phyloP scores from a whole-genome alignment of 2,329 filamentous ascomycete species.

The Lecanicillium sp. region DNA sequence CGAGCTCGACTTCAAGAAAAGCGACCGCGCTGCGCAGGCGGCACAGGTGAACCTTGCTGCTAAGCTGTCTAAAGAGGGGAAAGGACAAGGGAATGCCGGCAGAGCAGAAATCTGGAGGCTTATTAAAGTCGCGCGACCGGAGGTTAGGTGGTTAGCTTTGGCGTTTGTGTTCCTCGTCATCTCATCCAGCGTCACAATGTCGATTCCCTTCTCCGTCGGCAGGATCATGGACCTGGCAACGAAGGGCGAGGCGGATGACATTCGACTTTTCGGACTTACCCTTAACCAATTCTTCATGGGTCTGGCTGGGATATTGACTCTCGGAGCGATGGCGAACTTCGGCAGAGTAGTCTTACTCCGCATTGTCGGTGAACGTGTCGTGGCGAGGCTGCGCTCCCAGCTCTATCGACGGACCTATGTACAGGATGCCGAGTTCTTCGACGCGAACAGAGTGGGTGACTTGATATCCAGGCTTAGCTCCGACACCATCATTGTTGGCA shows the following conservation, averaged over 20 bases:
- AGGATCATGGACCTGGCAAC: slow-evolving; percentile 91
- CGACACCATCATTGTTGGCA: slow-evolving; percentile 95
- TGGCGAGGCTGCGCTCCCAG: slow-evolving; percentile 79
- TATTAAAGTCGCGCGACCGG: slow-evolving; percentile 81
- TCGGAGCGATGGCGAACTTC: slow-evolving; percentile 88
- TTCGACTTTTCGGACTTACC: slow-evolving; percentile 73
- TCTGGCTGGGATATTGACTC: slow-evolving; percentile 65
- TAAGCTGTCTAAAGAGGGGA: slow-evolving; percentile 76
- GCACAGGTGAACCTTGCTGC: slow-evolving; percentile 86
- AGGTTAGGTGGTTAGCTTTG: slow-evolving; percentile 65
- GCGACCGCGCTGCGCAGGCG: slow-evolving; percentile 78
- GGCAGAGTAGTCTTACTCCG: slow-evolving; percentile 86
- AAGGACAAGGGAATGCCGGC: slow-evolving; percentile 49
- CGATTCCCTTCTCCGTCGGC: slow-evolving; percentile 91
- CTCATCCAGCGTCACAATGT: slow-evolving; percentile 91
- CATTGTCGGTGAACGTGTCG: slow-evolving; percentile 91
- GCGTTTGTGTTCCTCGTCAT: slow-evolving; percentile 83
- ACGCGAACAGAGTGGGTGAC: slow-evolving; percentile 93
- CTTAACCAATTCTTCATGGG: slow-evolving; percentile 83
- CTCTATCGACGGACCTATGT: slow-evolving; percentile 87
- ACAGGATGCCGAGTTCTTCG: slow-evolving; percentile 99
- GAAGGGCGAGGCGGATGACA: slow-evolving; percentile 57
- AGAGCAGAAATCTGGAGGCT: slow-evolving; percentile 75
- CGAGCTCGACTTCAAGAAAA: slow-evolving; percentile 48
- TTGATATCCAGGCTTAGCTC: slow-evolving; percentile 91